These are phyloP conservation scores for Phlebopus sp. DNA, from an alignment of 1,284 basidiomycete species.

Conservation along the genomic window DNA sequence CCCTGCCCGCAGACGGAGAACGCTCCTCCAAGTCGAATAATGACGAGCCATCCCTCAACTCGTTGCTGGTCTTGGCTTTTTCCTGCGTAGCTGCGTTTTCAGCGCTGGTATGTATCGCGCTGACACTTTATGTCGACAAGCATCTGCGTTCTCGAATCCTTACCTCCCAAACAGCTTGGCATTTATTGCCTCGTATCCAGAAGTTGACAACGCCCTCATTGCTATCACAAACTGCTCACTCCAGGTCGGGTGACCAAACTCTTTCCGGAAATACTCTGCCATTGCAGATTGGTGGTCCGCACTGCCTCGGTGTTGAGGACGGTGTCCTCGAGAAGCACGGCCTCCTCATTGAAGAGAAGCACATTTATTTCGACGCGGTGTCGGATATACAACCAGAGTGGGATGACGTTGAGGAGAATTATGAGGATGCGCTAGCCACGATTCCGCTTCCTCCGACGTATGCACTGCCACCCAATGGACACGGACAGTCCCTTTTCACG, in stretches of 20 bases:
- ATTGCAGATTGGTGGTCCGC: slow-evolving; percentile 1
- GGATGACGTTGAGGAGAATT: slow-evolving; percentile 35
- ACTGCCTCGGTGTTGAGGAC: slow-evolving; percentile 5
- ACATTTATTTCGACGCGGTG: slow-evolving; percentile 7
- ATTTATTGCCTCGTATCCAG: slow-evolving; percentile 35
- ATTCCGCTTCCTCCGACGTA: slow-evolving; percentile 21
- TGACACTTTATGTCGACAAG: slow-evolving; percentile 35
- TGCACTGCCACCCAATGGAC: slow-evolving; percentile 18
- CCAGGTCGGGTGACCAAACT: slow-evolving; percentile 1
- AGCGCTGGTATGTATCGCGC: slow-evolving; percentile 34
- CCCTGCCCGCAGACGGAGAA: not conserved
- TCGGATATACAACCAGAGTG: slow-evolving; percentile 21
- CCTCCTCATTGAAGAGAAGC: slow-evolving; percentile 4
- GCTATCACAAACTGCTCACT: not conserved
- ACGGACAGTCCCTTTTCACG: slow-evolving; percentile 7
- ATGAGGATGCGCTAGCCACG: slow-evolving; percentile 35
- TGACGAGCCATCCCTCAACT: slow-evolving; percentile 2
- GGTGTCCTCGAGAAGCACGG: slow-evolving; percentile 3
- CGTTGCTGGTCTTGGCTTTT: slow-evolving; percentile 34
- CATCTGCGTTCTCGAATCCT: slow-evolving; percentile 32
- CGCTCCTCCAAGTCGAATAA: not conserved
- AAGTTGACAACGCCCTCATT: slow-evolving; percentile 12
- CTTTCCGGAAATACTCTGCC: not conserved
- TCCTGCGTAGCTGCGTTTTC: slow-evolving; percentile 39
- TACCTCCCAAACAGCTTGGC: slow-evolving; percentile 32